A percentile compares a stretch with the other conserved stretches of the same genome.
These are phyloP conservation scores for Ilyonectria robusta DNA, from an alignment of 2,329 filamentous ascomycete species.

Conservation along the genomic window DNA sequence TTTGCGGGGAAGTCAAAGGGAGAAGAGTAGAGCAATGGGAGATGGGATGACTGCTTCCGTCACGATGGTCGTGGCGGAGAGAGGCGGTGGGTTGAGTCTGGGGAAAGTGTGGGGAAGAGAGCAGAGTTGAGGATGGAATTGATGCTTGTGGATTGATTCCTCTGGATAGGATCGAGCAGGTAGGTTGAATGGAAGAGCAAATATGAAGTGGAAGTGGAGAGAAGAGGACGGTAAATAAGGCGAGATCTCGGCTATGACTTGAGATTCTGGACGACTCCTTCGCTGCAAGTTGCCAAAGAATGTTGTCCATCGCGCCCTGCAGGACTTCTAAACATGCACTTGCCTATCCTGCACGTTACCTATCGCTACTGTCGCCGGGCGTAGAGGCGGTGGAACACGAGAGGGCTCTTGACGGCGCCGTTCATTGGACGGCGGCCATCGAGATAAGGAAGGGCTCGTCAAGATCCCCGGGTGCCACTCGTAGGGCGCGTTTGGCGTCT, in stretches of 20 bases:
- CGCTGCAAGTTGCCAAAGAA: not conserved
- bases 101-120: not conserved
- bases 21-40: not conserved
- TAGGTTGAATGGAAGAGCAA: not conserved
- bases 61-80: not conserved
- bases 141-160: not conserved
- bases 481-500: not conserved
- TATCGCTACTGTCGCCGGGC: slow-evolving; percentile 2
- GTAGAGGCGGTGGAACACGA: not conserved
- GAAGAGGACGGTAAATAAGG: not conserved
- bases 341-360: not conserved
- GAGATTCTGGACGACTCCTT: slow-evolving; percentile 7
- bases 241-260: slow-evolving; percentile 10
- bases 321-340: not conserved
- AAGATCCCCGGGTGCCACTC: not conserved
- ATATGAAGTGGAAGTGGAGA: not conserved
- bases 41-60: slow-evolving; percentile 10
- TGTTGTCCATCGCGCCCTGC: not conserved
- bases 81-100: not conserved
- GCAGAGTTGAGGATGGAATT: not conserved
- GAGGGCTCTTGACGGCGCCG: not conserved
- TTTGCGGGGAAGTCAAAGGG: slow-evolving; percentile 20
- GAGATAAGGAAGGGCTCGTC: not conserved
- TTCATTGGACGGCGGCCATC: not conserved
- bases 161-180: not conserved